Percentiles rank a stretch among this genome's conserved stretches.
Conservation (phyloP, 2,329 filamentous ascomycete genomes). For the Colletotrichum sansevieriae region DNA sequence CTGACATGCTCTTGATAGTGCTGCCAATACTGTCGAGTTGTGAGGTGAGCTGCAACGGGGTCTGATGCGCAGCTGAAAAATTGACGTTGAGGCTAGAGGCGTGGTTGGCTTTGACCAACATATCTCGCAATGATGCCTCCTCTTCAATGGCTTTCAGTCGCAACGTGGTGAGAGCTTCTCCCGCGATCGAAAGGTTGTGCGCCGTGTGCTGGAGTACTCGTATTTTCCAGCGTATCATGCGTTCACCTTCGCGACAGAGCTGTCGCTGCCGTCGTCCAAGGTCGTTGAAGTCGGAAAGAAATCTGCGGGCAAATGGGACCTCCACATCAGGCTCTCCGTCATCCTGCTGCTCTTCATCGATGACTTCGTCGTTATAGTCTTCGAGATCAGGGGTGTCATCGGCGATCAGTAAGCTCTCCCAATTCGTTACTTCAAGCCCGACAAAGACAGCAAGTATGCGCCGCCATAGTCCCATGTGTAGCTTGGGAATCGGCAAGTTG, state of each 20-base stretch:
- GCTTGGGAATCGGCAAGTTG: neutral
- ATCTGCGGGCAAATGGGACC: too few relatives aligned
- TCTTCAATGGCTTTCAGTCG: neutral
- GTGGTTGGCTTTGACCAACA: neutral
- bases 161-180: neutral
- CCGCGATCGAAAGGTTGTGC: too few relatives aligned
- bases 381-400: neutral
- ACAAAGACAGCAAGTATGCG: neutral
- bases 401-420: neutral
- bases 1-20: neutral
- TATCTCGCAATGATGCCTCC: neutral
- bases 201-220: too few relatives aligned
- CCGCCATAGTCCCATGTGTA: neutral
- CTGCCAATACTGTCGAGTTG: neutral
- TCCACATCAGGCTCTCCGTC: too few relatives aligned
- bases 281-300: too few relatives aligned
- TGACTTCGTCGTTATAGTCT: neutral
- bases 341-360: neutral
- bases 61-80: neutral
- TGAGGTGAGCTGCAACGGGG: neutral
- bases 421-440: neutral
- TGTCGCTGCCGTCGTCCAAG: too few relatives aligned
- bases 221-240: too few relatives aligned
- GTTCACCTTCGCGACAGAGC: too few relatives aligned
- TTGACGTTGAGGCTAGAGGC: neutral